These are phyloP conservation scores for Periconia macrospinosa DNA, from an alignment of 2,329 filamentous ascomycete species.

Conservation along the genomic window DNA sequence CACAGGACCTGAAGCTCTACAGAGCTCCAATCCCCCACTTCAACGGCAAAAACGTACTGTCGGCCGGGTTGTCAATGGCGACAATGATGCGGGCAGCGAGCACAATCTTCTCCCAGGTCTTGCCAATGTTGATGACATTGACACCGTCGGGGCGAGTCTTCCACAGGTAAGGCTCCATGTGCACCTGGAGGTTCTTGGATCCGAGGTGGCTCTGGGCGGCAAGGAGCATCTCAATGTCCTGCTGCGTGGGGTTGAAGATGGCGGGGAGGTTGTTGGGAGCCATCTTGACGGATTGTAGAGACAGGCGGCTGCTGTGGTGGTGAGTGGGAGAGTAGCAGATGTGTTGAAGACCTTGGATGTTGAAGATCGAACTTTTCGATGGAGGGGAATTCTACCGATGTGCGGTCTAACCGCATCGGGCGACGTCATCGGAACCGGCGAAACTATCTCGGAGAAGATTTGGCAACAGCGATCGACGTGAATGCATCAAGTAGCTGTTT, in stretches of 20 bases:
- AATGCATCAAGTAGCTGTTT: not conserved
- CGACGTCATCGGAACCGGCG: constrained; percentile 12
- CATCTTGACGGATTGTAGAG: constrained; percentile 67
- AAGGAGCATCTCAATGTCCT: constrained; percentile 99
- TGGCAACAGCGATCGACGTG: constrained; percentile 2
- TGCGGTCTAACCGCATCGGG: constrained; percentile 18
- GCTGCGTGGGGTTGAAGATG: constrained; percentile 92
- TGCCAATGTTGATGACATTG: constrained; percentile 99
- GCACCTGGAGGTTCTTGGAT: constrained; percentile 98
- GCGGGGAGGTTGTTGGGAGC: constrained; percentile 91
- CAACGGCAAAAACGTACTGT: constrained; percentile 63
- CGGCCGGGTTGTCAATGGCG: constrained; percentile 98
- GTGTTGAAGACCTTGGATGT: constrained; percentile 16
- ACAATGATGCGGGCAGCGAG: constrained; percentile 98
- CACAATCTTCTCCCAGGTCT: constrained; percentile 99
- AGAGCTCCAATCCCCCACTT: not conserved
- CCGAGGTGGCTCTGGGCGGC: constrained; percentile 95
- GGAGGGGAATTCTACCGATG: constrained; percentile 13
- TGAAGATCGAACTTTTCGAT: constrained; percentile 20
- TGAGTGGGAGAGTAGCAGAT: constrained; percentile 12
- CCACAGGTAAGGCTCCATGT: constrained; percentile 99
- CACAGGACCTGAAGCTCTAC: not conserved
- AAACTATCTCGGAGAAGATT: constrained; percentile 20
- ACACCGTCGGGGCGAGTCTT: constrained; percentile 98
- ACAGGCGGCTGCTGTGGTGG: constrained; percentile 26